Percentiles rank a stretch among this genome's conserved stretches.
These are phyloP conservation scores for Aechmea fasciata DNA, from an alignment of 176 grass and related monocot genomes.

Conservation along the genomic window DNA sequence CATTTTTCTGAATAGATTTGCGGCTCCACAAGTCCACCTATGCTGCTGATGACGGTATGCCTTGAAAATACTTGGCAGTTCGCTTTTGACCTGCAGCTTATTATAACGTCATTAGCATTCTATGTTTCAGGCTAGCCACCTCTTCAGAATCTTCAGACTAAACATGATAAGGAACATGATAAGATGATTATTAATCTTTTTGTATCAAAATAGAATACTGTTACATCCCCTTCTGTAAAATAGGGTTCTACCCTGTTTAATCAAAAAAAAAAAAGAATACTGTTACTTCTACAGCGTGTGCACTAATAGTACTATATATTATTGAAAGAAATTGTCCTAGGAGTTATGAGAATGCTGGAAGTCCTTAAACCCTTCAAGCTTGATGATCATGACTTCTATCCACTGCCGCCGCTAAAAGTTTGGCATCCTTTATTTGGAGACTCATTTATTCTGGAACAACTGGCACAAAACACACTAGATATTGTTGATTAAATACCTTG, in stretches of 20 bases:
- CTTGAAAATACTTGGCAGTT: constrained; percentile 78
- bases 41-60: constrained; percentile 88
- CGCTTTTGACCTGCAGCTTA: constrained; percentile 75
- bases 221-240: too few species aligned
- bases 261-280: neutral
- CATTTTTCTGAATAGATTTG: constrained; percentile 82
- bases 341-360: too few species aligned
- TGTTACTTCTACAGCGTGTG: neutral
- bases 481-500: constrained; percentile 35
- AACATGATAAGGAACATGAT: neutral
- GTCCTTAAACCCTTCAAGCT: too few species aligned
- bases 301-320: too few species aligned
- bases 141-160: neutral
- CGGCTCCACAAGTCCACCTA: constrained; percentile 89
- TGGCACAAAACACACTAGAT: neutral
- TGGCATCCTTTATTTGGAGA: too few species aligned
- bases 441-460: neutral
- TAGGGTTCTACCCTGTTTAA: too few species aligned
- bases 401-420: too few species aligned
- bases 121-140: neutral
- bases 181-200: neutral
- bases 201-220: neutral
- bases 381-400: too few species aligned
- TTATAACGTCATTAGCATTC: neutral
- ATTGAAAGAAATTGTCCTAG: too few species aligned